Conservation (phyloP, 768 basidiomycete species). For the Termitomyces sp. region DNA sequence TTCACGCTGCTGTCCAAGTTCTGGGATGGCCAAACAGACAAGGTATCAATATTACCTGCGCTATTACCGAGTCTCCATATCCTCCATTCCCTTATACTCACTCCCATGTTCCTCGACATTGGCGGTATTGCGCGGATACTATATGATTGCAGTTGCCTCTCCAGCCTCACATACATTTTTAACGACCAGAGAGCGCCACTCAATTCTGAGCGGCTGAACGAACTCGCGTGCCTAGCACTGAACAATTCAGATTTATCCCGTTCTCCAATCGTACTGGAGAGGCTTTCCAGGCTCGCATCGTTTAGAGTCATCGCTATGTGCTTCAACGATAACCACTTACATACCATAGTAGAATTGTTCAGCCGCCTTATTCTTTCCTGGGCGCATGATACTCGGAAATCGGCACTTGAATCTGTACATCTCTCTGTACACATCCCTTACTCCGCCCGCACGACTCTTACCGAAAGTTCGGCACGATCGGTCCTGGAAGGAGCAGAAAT, state of each 20-base stretch:
- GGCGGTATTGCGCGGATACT: not conserved
- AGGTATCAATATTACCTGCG: not conserved
- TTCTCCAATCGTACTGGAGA: not conserved
- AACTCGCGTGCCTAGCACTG: not conserved
- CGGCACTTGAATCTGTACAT: not conserved
- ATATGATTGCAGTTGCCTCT: not conserved
- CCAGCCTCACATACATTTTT: not conserved
- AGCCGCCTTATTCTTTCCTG: not conserved
- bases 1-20: not conserved
- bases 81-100: not conserved
- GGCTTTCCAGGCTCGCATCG: not conserved
- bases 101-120: not conserved
- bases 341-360: not conserved
- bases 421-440: not conserved
- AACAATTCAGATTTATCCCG: not conserved
- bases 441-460: not conserved
- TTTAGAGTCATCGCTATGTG: not conserved
- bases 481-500: not conserved
- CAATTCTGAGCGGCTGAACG: not conserved
- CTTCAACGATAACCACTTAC: not conserved
- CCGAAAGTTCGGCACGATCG: not conserved
- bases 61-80: not conserved
- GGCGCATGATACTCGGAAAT: not conserved
- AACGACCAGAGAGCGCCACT: not conserved
- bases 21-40: not conserved